Conservation (phyloP, 257 asterid genomes). For the Fraxinus anomala region DNA sequence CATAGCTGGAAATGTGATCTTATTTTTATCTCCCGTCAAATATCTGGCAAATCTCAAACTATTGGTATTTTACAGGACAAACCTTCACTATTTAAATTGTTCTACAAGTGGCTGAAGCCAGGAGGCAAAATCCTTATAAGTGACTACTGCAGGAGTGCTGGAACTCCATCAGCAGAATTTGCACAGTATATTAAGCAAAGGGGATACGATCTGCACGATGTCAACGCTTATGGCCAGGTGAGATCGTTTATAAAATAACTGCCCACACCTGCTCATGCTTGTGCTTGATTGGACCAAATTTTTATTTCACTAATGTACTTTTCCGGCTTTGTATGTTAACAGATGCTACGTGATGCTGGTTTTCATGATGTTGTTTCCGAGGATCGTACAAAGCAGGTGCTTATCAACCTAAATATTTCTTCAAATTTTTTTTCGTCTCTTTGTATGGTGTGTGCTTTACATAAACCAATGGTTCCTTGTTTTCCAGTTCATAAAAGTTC, state of each 20-base stretch:
- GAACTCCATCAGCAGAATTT: slow-evolving; percentile 70
- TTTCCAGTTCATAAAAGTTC: slow-evolving; percentile 77
- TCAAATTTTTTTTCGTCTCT: background rate
- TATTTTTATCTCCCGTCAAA: background rate
- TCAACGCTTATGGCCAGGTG: slow-evolving; percentile 85
- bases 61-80: slow-evolving; percentile 66
- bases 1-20: background rate
- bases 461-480: background rate
- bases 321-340: slow-evolving; percentile 21
- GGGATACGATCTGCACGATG: slow-evolving; percentile 86
- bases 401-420: background rate
- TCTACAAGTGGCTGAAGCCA: slow-evolving; percentile 97
- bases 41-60: too few species aligned
- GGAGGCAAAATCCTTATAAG: slow-evolving; percentile 91
- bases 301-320: background rate
- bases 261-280: background rate
- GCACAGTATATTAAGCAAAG: slow-evolving; percentile 79
- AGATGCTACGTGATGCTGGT: slow-evolving; percentile 96
- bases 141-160: slow-evolving; percentile 89
- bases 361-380: slow-evolving; percentile 80
- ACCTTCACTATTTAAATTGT: slow-evolving; percentile 78
- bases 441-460: background rate
- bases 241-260: background rate
- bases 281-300: background rate
- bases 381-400: slow-evolving; percentile 93